These are phyloP conservation scores for Wallacemonas rigidus DNA, from an alignment of 208 protist species.

Conservation along the genomic window DNA sequence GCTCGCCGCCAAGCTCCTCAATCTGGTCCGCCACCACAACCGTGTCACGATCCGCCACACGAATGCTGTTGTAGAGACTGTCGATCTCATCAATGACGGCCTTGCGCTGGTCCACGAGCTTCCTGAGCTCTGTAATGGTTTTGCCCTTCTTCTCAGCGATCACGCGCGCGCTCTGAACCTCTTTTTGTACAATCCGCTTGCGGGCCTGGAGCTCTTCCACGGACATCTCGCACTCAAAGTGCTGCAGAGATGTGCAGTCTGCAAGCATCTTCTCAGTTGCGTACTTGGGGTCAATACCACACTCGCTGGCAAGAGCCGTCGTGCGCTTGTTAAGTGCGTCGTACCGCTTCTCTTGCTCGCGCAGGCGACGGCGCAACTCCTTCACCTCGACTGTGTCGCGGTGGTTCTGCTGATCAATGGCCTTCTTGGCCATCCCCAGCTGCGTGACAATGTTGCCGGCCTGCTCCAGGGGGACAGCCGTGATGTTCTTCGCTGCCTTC, in stretches of 20 bases:
- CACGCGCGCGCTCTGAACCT: constrained; percentile 54
- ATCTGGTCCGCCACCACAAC: constrained; percentile 53
- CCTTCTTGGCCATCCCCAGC: constrained; percentile 70
- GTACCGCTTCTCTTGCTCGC: constrained; percentile 40
- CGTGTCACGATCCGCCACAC: constrained; percentile 70
- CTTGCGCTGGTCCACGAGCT: constrained; percentile 45
- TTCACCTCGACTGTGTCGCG: constrained; percentile 45
- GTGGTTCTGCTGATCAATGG: constrained; percentile 61
- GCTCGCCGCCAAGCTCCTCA: constrained; percentile 46
- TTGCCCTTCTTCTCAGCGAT: constrained; percentile 71
- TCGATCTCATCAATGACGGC: constrained; percentile 69
- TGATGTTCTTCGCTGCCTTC: constrained; percentile 38
- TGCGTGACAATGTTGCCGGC: constrained; percentile 68
- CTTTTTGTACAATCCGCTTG: constrained; percentile 56
- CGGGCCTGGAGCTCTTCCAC: constrained; percentile 51
- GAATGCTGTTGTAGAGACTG: constrained; percentile 79
- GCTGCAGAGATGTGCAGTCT: constrained; percentile 21
- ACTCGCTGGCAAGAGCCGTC: constrained; percentile 33
- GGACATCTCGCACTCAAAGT: constrained; percentile 36
- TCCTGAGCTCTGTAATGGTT: constrained; percentile 44
- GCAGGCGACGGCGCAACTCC: constrained; percentile 57
- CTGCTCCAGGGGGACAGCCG: constrained; percentile 64
- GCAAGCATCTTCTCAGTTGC: constrained; percentile 20
- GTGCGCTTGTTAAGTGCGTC: constrained; percentile 17
- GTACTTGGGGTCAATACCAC: constrained; percentile 41